Percentiles rank a stretch among this genome's conserved stretches.
Conservation (phyloP, 257 asterid genomes). For the Salvia rosmarinus region DNA sequence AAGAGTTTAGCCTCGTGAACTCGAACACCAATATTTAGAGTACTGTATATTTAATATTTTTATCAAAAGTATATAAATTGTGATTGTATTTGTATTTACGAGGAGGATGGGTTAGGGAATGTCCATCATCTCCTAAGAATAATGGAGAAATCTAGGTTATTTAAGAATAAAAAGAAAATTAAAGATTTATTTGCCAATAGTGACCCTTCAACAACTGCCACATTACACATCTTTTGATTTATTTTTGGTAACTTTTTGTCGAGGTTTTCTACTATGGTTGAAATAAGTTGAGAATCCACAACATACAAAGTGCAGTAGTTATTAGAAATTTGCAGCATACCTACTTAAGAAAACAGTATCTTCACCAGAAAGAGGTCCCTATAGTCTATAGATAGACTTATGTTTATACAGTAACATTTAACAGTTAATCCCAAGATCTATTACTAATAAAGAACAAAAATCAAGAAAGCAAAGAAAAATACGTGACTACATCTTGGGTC, state of each 20-base stretch:
- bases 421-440: not conserved
- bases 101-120: not conserved
- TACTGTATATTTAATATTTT: no score
- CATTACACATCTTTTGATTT: not conserved
- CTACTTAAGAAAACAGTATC: constrained; percentile 54
- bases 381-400: not conserved
- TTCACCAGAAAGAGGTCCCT: constrained; percentile 40
- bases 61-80: not conserved
- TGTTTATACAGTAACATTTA: not conserved
- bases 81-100: not conserved
- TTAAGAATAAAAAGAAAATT: not conserved
- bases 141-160: not conserved
- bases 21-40: no score
- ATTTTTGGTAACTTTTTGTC: not conserved
- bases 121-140: no score
- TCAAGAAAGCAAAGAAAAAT: no score
- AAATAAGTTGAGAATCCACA: not conserved
- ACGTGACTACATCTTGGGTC: no score
- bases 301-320: constrained; percentile 23
- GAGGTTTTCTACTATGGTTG: constrained; percentile 8
- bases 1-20: no score
- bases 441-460: no score
- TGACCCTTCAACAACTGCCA: constrained; percentile 50
- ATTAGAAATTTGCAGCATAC: constrained; percentile 36
- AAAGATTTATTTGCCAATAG: constrained; percentile 33